These are phyloP conservation scores for Leccinum fuscescens DNA, from an alignment of 1,284 basidiomycete genomes.

Conservation along the genomic window DNA sequence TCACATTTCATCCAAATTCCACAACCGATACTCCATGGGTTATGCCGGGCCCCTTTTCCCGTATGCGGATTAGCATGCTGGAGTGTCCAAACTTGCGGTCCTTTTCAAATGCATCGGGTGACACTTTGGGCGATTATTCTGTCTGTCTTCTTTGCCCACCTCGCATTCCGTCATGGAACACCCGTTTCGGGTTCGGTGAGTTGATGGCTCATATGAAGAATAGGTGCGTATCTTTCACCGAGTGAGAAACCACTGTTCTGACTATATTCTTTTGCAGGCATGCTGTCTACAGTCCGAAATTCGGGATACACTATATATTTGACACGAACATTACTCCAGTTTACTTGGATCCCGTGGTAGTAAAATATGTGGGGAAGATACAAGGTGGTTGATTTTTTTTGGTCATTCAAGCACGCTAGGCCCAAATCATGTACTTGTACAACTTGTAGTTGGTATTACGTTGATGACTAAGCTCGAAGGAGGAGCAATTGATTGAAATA, in stretches of 20 bases:
- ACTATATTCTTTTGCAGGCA: conserved; percentile 17
- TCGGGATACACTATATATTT: conserved; percentile 22
- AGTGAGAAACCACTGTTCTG: background rate
- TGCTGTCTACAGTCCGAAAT: conserved; percentile 14
- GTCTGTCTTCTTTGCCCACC: conserved; percentile 29
- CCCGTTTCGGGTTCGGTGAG: conserved; percentile 19
- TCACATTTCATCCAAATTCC: conserved; percentile 18
- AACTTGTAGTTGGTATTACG: background rate
- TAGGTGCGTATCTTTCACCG: conserved; percentile 14
- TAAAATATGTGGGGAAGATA: background rate
- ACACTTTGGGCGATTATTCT: conserved; percentile 17
- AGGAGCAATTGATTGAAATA: background rate
- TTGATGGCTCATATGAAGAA: conserved; percentile 23
- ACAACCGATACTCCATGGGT: conserved; percentile 12
- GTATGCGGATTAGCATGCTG: background rate
- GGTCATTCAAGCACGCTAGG: background rate
- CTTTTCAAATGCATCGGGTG: conserved; percentile 1
- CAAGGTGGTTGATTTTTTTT: background rate
- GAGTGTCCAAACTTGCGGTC: background rate
- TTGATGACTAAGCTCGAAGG: conserved; percentile 28
- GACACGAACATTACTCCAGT: conserved; percentile 26
- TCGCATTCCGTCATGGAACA: conserved; percentile 30
- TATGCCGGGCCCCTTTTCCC: background rate
- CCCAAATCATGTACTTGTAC: background rate
- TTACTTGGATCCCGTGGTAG: conserved; percentile 13